phyloP scores from a whole-genome alignment of 768 basidiomycete genomes.

The Clitopilus passeckerianus region DNA sequence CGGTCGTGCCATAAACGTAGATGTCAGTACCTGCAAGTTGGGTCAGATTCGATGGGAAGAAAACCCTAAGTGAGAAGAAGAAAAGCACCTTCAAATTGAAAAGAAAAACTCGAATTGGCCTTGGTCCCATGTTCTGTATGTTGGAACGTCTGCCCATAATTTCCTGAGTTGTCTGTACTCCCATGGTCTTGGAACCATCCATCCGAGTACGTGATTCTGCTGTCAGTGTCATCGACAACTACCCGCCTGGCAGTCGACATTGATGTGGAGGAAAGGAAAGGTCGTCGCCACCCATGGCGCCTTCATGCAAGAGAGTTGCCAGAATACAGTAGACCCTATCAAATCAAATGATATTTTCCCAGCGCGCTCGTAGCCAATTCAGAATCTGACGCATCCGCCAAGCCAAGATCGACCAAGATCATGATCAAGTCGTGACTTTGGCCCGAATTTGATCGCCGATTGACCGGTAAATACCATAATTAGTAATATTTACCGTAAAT shows the following conservation, averaged over 20 bases:
- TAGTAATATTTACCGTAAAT: no score
- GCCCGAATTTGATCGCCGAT: no score
- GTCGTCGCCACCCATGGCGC: no score
- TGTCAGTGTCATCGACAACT: conserved; percentile 27
- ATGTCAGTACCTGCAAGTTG: conserved; percentile 6
- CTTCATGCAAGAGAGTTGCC: no score
- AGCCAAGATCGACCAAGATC: no score
- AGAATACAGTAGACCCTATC: no score
- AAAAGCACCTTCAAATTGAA: conserved; percentile 21
- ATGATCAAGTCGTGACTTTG: neutral
- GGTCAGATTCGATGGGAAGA: neutral
- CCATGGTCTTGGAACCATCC: conserved; percentile 23
- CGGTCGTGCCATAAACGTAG: conserved; percentile 14
- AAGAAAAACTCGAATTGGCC: conserved; percentile 19
- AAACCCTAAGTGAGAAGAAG: neutral
- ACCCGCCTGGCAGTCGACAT: conserved; percentile 4
- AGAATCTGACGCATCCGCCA: no score
- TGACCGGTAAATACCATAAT: no score
- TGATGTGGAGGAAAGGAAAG: neutral
- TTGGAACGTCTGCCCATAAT: conserved; percentile 25
- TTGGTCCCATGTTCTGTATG: conserved; percentile 24
- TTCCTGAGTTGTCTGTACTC: conserved; percentile 21
- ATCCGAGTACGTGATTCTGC: conserved; percentile 21
- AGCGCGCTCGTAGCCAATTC: no score
- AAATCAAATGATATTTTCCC: no score